Percentiles rank a stretch among this genome's conserved stretches.
These are phyloP conservation scores for Trichophaea hybrida DNA, from an alignment of 2,329 filamentous ascomycete species.

Conservation along the genomic window DNA sequence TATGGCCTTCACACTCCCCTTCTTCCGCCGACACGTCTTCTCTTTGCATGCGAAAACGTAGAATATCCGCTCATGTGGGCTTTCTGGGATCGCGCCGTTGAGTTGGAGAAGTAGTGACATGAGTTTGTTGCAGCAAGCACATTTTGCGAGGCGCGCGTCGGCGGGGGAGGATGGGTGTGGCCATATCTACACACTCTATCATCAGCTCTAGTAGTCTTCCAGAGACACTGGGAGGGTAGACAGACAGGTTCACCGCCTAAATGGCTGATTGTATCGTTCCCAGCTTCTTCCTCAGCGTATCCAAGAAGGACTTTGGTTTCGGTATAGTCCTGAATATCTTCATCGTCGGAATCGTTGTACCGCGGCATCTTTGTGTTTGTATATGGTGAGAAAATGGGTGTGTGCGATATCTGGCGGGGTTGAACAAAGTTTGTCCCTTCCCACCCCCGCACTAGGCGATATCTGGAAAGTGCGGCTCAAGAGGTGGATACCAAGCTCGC, in stretches of 20 bases:
- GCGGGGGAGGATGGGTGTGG: constrained; percentile 56
- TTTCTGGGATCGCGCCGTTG: constrained; percentile 74
- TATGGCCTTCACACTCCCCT: constrained; percentile 64
- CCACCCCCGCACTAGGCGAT: background rate
- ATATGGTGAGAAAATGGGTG: background rate
- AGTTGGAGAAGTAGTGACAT: constrained; percentile 81
- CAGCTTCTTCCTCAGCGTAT: constrained; percentile 59
- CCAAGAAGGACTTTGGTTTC: constrained; percentile 82
- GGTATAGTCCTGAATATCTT: constrained; percentile 43
- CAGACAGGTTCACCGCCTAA: constrained; percentile 75
- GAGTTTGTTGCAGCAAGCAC: constrained; percentile 69
- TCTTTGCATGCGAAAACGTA: constrained; percentile 74
- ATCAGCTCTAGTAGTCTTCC: background rate
- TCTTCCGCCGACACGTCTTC: constrained; percentile 65
- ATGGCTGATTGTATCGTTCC: constrained; percentile 72
- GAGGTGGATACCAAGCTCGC: background rate
- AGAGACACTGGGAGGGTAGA: constrained; percentile 20
- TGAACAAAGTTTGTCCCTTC: background rate
- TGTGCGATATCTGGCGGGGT: background rate
- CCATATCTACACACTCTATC: constrained; percentile 52
- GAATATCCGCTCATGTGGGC: constrained; percentile 65
- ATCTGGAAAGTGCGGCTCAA: background rate
- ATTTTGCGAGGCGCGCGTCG: constrained; percentile 63
- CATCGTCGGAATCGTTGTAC: constrained; percentile 1
- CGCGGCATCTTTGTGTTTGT: background rate